phyloP scores from a whole-genome alignment of 345 rosid species.

The Viola odorata region DNA sequence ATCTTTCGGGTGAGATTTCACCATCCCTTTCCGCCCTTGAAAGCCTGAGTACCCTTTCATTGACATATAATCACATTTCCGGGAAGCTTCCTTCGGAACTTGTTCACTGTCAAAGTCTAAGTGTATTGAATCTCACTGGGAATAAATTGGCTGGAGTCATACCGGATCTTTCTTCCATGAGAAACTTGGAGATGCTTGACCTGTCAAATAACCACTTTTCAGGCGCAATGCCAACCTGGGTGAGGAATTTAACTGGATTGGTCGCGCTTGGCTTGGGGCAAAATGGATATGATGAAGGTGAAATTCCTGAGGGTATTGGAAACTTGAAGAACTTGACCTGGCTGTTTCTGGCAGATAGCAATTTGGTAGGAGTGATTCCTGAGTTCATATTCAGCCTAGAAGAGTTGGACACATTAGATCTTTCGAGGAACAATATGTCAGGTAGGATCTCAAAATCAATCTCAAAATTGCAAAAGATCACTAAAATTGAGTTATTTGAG shows the following conservation, averaged over 20 bases:
- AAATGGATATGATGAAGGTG: slow-evolving; percentile 44
- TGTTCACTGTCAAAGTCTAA: slow-evolving; percentile 40
- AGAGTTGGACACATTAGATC: slow-evolving; percentile 45
- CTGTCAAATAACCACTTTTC: slow-evolving; percentile 44
- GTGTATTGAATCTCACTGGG: slow-evolving; percentile 46
- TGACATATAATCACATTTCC: slow-evolving; percentile 43
- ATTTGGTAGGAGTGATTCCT: slow-evolving; percentile 56
- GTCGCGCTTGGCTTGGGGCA: slow-evolving; percentile 37
- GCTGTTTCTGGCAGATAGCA: slow-evolving; percentile 39
- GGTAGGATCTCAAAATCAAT: slow-evolving; percentile 54
- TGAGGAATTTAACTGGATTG: slow-evolving; percentile 50
- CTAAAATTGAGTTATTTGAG: slow-evolving; percentile 50
- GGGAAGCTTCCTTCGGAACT: slow-evolving; percentile 57
- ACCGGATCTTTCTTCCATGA: slow-evolving; percentile 59
- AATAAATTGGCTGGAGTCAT: slow-evolving; percentile 48
- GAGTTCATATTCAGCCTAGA: slow-evolving; percentile 44
- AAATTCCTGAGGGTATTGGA: slow-evolving; percentile 54
- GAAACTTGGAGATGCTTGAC: slow-evolving; percentile 45
- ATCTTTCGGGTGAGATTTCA: slow-evolving; percentile 62
- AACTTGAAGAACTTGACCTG: slow-evolving; percentile 59
- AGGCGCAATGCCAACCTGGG: slow-evolving; percentile 63
- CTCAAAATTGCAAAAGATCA: slow-evolving; percentile 44
- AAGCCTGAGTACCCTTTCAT: slow-evolving; percentile 37
- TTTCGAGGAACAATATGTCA: slow-evolving; percentile 47
- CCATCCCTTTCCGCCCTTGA: slow-evolving; percentile 46